Evolutionary conservation across 2,329 filamentous ascomycete genomes (phyloP), one percentile per base, ranked within the genome.

Genomic region (Keithomyces neogunnii): DNA sequence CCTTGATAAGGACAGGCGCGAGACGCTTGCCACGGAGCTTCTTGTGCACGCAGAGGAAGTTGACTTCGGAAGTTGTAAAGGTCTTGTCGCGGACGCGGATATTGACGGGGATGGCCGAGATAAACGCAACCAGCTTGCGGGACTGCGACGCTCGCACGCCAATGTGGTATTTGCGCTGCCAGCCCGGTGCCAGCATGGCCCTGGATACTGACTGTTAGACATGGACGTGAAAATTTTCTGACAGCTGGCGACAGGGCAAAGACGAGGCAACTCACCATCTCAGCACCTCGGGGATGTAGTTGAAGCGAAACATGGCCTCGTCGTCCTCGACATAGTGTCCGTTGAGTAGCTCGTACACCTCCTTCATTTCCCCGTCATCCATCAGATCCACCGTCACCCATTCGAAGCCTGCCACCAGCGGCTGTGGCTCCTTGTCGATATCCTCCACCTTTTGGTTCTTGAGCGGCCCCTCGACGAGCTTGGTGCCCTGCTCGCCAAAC

Each of bases 41-140:
- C 77, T 97, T 97, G 77, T 99, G 93, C 51, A 99, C 86, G 64
- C 91, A 95, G 58, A 99, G 84, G 72, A 97, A 99, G 75, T 99
- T 99, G 71, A 99, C 93, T 69, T 99, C 93, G 47, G 88, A 90
- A 59, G 88, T 85, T 56, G 84, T 81, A 54, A 99, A 72, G 52
- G 80, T 72, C 53, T 87, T 87, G 53, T 86, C 76, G 56, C 91
- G 87, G 43, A 99, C 84, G 49, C 86, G 84, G 52, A 99, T 75
- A 57, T 85, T 80, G 54, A 93, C 85, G 1, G 93, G 93, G 45
- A 97, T 88, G 60, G 90, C 93, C 40, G 90, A 95, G 65, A 99
- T 97, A 69, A 95, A 96, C 51, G 91, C 93, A 48, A 96, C 90
- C 13, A 99, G 82, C 65, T 92, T 95, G 62, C 82, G 82, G 40